Conservation (phyloP, 1,139 yeast genomes). For the Lodderomyces oxycetoniae region DNA sequence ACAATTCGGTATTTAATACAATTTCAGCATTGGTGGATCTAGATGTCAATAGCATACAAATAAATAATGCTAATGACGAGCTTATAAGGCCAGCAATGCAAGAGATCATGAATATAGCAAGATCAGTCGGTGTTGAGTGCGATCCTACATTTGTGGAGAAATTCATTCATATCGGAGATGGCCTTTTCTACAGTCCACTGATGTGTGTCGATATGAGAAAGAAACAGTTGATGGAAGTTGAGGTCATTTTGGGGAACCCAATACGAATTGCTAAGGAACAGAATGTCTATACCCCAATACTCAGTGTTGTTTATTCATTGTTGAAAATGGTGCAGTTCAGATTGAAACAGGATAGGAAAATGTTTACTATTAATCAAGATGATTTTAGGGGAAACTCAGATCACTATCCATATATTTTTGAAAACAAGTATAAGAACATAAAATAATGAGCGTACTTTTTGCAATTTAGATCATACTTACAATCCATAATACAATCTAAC, state of each 20-base stretch:
- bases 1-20: slow-evolving; percentile 65
- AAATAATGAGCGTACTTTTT: too few relatives aligned
- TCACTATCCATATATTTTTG: slow-evolving; percentile 26
- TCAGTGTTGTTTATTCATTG: slow-evolving; percentile 52
- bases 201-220: slow-evolving; percentile 71
- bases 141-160: slow-evolving; percentile 38
- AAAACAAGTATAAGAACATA: slow-evolving; percentile 13
- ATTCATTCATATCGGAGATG: slow-evolving; percentile 59
- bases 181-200: slow-evolving; percentile 63
- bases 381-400: slow-evolving; percentile 30
- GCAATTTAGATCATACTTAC: too few relatives aligned
- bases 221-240: slow-evolving; percentile 67
- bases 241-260: slow-evolving; percentile 70
- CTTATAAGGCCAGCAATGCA: slow-evolving; percentile 59
- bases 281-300: slow-evolving; percentile 54
- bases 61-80: slow-evolving; percentile 47
- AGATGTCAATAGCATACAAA: slow-evolving; percentile 58
- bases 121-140: slow-evolving; percentile 53
- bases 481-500: not conserved
- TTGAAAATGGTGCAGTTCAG: slow-evolving; percentile 57
- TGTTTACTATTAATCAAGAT: slow-evolving; percentile 27
- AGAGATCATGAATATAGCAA: slow-evolving; percentile 60
- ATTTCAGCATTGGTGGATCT: slow-evolving; percentile 47
- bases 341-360: slow-evolving; percentile 50
- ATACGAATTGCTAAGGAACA: slow-evolving; percentile 52